These are phyloP conservation scores for Colletotrichum godetiae DNA, from an alignment of 2,329 filamentous ascomycete genomes.

Conservation along the genomic window DNA sequence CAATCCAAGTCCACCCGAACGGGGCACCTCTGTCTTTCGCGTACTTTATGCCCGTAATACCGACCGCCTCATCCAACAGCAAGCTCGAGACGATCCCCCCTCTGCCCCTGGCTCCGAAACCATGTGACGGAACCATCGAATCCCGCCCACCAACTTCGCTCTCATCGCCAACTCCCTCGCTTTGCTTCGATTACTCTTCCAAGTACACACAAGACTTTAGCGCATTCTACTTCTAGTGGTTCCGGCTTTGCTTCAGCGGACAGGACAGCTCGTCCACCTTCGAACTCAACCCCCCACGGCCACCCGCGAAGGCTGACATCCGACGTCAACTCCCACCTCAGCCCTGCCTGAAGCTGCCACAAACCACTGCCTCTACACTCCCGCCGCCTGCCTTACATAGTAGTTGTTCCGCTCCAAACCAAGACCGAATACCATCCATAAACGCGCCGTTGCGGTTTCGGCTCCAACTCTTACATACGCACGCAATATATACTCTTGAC, in stretches of 20 bases:
- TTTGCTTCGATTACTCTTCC: conserved; percentile 3
- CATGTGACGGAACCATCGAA: conserved; percentile 37
- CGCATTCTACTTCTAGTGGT: neutral
- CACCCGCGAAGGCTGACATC: conserved; percentile 27
- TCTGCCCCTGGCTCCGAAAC: conserved; percentile 35
- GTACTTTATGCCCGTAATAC: conserved; percentile 16
- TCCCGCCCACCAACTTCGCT: conserved; percentile 32
- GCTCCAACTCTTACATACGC: conserved; percentile 24
- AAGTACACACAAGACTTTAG: neutral
- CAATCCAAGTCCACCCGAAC: conserved; percentile 10
- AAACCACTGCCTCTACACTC: conserved; percentile 13
- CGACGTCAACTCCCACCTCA: conserved; percentile 17
- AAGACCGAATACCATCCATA: conserved; percentile 30
- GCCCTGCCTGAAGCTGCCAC: neutral
- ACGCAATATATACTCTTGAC: conserved; percentile 31
- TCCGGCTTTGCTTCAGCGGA: conserved; percentile 5
- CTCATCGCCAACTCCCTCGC: conserved; percentile 22
- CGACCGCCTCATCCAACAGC: conserved; percentile 21
- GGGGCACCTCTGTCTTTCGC: neutral
- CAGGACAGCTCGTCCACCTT: neutral
- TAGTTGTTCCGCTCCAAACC: conserved; percentile 26
- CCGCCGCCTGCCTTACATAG: conserved; percentile 31
- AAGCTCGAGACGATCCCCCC: conserved; percentile 30
- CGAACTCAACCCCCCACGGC: neutral
- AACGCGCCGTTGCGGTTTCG: conserved; percentile 30